These are phyloP conservation scores for Medicago arabica DNA, from an alignment of 306 rosid genomes.

Conservation along the genomic window DNA sequence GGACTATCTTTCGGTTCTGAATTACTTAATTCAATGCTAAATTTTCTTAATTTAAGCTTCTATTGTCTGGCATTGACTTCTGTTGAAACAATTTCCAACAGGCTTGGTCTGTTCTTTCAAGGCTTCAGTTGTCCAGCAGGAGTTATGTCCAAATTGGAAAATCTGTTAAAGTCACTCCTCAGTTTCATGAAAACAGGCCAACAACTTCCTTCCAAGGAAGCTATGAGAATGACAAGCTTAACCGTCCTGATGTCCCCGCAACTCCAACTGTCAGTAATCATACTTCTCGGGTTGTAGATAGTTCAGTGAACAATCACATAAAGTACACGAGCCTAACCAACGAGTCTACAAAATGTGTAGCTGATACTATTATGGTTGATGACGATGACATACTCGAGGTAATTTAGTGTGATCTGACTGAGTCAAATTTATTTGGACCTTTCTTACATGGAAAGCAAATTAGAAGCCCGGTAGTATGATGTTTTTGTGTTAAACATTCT, in stretches of 20 bases:
- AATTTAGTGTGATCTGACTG: conserved; percentile 40
- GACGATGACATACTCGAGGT: conserved; percentile 82
- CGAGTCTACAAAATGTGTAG: conserved; percentile 44
- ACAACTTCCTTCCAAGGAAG: conserved; percentile 44
- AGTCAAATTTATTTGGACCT: conserved; percentile 34
- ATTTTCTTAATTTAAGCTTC: conserved; percentile 12
- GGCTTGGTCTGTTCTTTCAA: conserved; percentile 83
- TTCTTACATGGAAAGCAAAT: conserved; percentile 24
- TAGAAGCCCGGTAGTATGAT: conserved; percentile 2
- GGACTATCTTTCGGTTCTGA: conserved; percentile 26
- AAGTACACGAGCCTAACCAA: conserved; percentile 50
- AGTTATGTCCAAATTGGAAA: conserved; percentile 72
- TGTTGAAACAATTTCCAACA: conserved; percentile 47
- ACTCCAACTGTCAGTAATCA: conserved; percentile 50
- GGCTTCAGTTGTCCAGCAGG: conserved; percentile 64
- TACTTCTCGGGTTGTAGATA: conserved; percentile 47
- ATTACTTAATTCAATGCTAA: neutral
- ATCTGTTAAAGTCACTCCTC: conserved; percentile 45
- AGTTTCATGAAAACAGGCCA: conserved; percentile 45
- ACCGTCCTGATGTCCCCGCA: conserved; percentile 47
- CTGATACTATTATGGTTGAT: conserved; percentile 54
- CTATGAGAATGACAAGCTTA: conserved; percentile 39
- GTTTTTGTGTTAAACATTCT: neutral
- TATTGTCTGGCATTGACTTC: conserved; percentile 35
- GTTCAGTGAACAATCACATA: conserved; percentile 45